Percentiles rank a stretch among this genome's conserved stretches.
Conservation (phyloP, 257 asterid genomes). For the Euphrasia confusa region DNA sequence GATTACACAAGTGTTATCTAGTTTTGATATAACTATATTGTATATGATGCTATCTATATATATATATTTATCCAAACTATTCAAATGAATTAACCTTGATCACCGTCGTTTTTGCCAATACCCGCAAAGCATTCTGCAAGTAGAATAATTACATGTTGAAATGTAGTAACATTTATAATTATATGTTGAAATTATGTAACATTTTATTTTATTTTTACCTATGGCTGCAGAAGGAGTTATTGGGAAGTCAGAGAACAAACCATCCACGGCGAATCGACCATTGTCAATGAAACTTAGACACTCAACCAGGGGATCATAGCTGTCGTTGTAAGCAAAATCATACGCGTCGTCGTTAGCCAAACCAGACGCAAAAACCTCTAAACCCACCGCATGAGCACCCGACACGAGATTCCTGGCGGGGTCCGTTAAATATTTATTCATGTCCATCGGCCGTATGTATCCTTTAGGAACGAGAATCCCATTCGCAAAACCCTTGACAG, state of each 20-base stretch:
- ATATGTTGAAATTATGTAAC: no score
- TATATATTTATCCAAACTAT: no score
- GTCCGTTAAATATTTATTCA: slow-evolving; percentile 39
- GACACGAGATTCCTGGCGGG: slow-evolving; percentile 43
- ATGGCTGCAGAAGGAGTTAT: background rate
- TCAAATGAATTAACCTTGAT: slow-evolving; percentile 33
- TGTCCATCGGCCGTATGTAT: slow-evolving; percentile 52
- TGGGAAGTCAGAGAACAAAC: background rate
- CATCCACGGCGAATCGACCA: background rate
- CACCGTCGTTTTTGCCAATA: slow-evolving; percentile 42
- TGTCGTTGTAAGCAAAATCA: slow-evolving; percentile 47
- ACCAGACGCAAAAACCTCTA: slow-evolving; percentile 64
- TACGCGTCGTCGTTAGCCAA: slow-evolving; percentile 52
- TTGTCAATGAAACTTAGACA: background rate
- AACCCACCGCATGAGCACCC: slow-evolving; percentile 73
- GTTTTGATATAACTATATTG: no score
- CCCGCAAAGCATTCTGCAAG: slow-evolving; percentile 83
- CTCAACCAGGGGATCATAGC: slow-evolving; percentile 60
- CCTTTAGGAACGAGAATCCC: slow-evolving; percentile 69
- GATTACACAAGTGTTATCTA: no score
- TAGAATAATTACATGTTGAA: background rate
- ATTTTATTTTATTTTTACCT: background rate
- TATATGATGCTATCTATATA: no score
- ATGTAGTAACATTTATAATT: no score
- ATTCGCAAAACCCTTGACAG: slow-evolving; percentile 57